These are phyloP conservation scores for Russula griseocarnosa DNA, from an alignment of 768 basidiomycete genomes.

Conservation along the genomic window DNA sequence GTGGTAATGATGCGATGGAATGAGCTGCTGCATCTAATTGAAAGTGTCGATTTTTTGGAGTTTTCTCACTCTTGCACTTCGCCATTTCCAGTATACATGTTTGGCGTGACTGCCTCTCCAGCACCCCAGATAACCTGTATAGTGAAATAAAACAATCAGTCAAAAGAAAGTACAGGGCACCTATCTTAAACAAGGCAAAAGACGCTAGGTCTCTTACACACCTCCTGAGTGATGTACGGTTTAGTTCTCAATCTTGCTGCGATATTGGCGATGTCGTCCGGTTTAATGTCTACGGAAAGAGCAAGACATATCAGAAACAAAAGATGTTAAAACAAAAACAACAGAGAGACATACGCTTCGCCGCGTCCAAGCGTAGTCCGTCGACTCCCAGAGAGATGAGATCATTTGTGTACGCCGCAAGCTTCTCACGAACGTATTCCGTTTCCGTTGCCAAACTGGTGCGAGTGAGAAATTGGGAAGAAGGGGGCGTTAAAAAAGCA, in stretches of 20 bases:
- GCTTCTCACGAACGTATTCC: slow-evolving; percentile 50
- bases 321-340: too few species aligned
- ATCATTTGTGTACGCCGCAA: slow-evolving; percentile 58
- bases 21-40: neutral
- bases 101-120: slow-evolving; percentile 52
- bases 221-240: slow-evolving; percentile 64
- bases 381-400: slow-evolving; percentile 58
- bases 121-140: slow-evolving; percentile 38
- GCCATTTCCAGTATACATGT: slow-evolving; percentile 53
- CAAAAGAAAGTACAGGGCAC: neutral
- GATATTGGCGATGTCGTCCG: slow-evolving; percentile 53
- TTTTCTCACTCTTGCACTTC: slow-evolving; percentile 57
- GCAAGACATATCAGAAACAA: slow-evolving; percentile 31
- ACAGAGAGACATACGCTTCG: slow-evolving; percentile 47
- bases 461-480: neutral
- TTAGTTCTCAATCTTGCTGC: slow-evolving; percentile 38
- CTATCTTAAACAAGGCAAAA: too few species aligned
- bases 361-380: slow-evolving; percentile 59
- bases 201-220: slow-evolving; percentile 13
- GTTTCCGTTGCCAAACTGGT: slow-evolving; percentile 58
- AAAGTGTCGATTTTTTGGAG: too few species aligned
- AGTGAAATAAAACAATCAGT: neutral
- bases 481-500: neutral
- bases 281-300: slow-evolving; percentile 46
- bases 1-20: neutral